phyloP scores from a whole-genome alignment of 495 filamentous ascomycete genomes.

The Rhizodiscina lignyota region DNA sequence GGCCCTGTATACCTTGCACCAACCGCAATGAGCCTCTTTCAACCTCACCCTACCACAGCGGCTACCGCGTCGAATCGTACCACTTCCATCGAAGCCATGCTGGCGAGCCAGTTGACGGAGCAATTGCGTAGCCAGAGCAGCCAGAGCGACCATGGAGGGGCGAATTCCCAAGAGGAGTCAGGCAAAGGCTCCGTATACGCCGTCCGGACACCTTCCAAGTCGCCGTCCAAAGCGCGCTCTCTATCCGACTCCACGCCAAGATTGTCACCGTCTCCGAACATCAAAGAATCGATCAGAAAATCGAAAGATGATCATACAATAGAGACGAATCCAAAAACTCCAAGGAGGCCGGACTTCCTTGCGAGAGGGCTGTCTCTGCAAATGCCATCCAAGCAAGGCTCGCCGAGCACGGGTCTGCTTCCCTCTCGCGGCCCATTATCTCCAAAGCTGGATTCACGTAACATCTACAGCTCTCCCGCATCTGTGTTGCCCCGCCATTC shows the following conservation, averaged over 20 bases:
- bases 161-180: too few species aligned
- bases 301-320: slow-evolving; percentile 74
- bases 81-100: too few species aligned
- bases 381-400: slow-evolving; percentile 43
- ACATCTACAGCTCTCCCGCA: slow-evolving; percentile 67
- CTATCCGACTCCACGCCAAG: slow-evolving; percentile 23
- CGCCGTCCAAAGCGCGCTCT: slow-evolving; percentile 20
- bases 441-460: slow-evolving; percentile 67
- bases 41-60: too few species aligned
- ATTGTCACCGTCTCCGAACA: slow-evolving; percentile 51
- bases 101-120: too few species aligned
- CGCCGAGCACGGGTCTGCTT: slow-evolving; percentile 35
- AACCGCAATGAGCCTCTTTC: too few species aligned
- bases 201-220: slow-evolving; percentile 13
- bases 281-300: slow-evolving; percentile 36
- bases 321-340: slow-evolving; percentile 35
- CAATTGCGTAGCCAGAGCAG: too few species aligned
- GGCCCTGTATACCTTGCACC: too few species aligned
- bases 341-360: slow-evolving; percentile 41
- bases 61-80: too few species aligned
- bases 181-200: too few species aligned
- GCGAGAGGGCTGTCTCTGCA: slow-evolving; percentile 54
- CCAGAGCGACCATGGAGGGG: too few species aligned
- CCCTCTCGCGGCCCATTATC: slow-evolving; percentile 57
- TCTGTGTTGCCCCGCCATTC: slow-evolving; percentile 76